Conservation (phyloP, 2,329 filamentous ascomycete species). For the Aciculosporium take region DNA sequence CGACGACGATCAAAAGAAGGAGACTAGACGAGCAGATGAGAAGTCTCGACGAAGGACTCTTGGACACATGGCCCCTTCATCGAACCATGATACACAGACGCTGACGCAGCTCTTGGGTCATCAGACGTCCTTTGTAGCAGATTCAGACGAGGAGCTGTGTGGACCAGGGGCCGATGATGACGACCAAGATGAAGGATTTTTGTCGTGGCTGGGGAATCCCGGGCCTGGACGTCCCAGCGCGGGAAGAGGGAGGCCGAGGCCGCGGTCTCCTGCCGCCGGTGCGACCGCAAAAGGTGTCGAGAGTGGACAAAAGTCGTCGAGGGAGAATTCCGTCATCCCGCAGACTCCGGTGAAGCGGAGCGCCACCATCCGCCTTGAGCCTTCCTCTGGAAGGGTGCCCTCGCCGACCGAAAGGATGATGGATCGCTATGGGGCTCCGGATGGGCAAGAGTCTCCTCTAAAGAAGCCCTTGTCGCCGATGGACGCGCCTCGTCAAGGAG, state of each 20-base stretch:
- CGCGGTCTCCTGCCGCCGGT: neutral
- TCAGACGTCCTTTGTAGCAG: slow-evolving; percentile 17
- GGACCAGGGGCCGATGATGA: slow-evolving; percentile 10
- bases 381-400: slow-evolving; percentile 25
- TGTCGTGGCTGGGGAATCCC: slow-evolving; percentile 17
- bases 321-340: slow-evolving; percentile 23
- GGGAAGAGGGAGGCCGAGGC: slow-evolving; percentile 3
- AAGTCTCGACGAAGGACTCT: slow-evolving; percentile 17
- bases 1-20: slow-evolving; percentile 4
- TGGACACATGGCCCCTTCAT: slow-evolving; percentile 16
- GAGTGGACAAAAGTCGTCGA: slow-evolving; percentile 5
- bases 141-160: slow-evolving; percentile 20
- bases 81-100: slow-evolving; percentile 27
- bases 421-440: slow-evolving; percentile 23
- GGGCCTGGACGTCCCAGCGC: slow-evolving; percentile 16
- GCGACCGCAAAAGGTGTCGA: neutral
- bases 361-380: slow-evolving; percentile 19
- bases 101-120: slow-evolving; percentile 24
- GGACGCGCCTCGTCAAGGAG: slow-evolving; percentile 9
- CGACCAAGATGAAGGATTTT: slow-evolving; percentile 15
- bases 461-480: slow-evolving; percentile 20
- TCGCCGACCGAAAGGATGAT: slow-evolving; percentile 28
- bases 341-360: slow-evolving; percentile 25
- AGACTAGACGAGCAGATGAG: neutral
- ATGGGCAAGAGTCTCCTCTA: slow-evolving; percentile 22